Percentiles rank a stretch among this genome's conserved stretches.
Conservation (phyloP, 139 green algal species). For the Tetraselmis striata region DNA sequence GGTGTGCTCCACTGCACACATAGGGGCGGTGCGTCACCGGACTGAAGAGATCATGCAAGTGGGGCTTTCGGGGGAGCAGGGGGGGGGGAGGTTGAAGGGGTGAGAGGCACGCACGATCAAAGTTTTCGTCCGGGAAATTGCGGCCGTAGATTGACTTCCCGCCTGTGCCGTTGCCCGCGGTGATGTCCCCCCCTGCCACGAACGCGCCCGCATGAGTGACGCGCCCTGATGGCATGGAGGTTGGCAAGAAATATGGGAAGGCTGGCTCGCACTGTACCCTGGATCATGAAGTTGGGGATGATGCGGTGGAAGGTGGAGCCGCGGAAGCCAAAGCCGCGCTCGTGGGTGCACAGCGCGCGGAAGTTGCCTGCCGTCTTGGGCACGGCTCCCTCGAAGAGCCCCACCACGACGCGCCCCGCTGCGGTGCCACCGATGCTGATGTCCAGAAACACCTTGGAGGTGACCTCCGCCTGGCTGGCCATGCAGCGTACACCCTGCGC, state of each 20-base stretch:
- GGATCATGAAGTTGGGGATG: constrained; percentile 70
- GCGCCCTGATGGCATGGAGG: no score
- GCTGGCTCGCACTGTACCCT: constrained; percentile 20
- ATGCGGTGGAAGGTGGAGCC: constrained; percentile 48
- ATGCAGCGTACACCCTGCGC: background rate
- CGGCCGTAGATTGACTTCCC: constrained; percentile 58
- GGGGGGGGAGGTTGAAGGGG: no score
- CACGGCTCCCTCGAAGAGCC: constrained; percentile 59
- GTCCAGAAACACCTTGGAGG: constrained; percentile 65
- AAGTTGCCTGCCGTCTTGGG: constrained; percentile 46
- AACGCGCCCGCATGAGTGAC: no score
- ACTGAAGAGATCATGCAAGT: no score
- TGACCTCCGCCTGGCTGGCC: constrained; percentile 20
- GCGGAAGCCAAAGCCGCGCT: constrained; percentile 63
- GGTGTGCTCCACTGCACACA: constrained; percentile 43
- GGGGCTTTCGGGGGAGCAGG: no score
- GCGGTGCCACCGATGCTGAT: constrained; percentile 43
- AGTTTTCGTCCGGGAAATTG: constrained; percentile 43
- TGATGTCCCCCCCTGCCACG: constrained; percentile 9
- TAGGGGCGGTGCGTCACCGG: background rate
- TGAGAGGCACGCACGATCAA: constrained; percentile 1
- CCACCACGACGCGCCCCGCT: constrained; percentile 62
- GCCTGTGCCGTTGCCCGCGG: constrained; percentile 12
- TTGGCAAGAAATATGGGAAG: no score
- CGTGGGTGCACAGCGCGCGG: constrained; percentile 48